phyloP scores from a whole-genome alignment of 805 yeast genomes.

The Debaryomyces tyrocola region DNA sequence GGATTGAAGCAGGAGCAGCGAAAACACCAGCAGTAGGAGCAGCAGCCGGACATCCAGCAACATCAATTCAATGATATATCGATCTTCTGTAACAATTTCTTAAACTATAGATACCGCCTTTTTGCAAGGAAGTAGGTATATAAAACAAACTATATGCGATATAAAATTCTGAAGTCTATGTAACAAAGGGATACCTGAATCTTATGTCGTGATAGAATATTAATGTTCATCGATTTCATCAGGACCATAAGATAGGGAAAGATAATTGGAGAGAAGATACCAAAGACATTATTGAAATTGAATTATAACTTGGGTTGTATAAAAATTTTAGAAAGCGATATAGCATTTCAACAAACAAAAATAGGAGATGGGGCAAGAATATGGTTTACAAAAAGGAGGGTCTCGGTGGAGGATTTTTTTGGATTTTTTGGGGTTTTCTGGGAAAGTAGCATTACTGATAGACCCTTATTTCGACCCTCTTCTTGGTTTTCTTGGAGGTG shows the following conservation, averaged over 20 bases:
- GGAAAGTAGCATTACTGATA: neutral
- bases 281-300: too few species aligned
- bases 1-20: too few species aligned
- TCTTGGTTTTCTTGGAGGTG: slow-evolving; percentile 61
- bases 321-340: neutral
- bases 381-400: neutral
- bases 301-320: too few species aligned
- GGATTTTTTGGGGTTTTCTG: slow-evolving; percentile 6
- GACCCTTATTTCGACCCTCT: slow-evolving; percentile 44
- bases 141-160: slow-evolving; percentile 4
- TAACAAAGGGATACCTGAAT: neutral
- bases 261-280: neutral
- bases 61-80: too few species aligned
- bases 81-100: slow-evolving; percentile 1
- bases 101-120: slow-evolving; percentile 1
- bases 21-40: too few species aligned
- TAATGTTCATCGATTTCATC: neutral
- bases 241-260: neutral
- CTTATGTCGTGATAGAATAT: neutral
- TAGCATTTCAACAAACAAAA: neutral
- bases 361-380: neutral
- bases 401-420: neutral
- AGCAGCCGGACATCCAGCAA: too few species aligned
- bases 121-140: neutral
- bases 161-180: slow-evolving; percentile 4